Evolutionary conservation across 768 basidiomycete genomes (phyloP).

Genomic region (Clathrus columnatus): DNA sequence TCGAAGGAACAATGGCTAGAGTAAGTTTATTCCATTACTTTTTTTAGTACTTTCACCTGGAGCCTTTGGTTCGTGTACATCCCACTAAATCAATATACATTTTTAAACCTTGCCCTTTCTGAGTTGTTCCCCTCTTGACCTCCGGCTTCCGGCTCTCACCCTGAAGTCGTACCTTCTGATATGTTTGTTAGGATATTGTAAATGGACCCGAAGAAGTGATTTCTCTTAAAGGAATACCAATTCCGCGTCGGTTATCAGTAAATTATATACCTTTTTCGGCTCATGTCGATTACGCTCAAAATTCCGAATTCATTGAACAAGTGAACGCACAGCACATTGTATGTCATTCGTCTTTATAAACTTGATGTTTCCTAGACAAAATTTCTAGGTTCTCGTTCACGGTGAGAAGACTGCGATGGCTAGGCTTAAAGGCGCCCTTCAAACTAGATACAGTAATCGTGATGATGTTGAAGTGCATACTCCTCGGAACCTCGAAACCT

Average conservation of each 20-base stretch:
- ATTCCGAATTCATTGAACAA: constrained; percentile 91
- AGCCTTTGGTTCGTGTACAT: constrained; percentile 2
- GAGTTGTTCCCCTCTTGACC: not conserved
- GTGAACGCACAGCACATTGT: constrained; percentile 91
- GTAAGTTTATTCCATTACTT: constrained; percentile 51
- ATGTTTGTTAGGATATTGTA: constrained; percentile 68
- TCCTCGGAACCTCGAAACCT: constrained; percentile 85
- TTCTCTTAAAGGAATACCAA: constrained; percentile 71
- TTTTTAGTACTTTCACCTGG: constrained; percentile 14
- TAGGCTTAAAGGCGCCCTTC: constrained; percentile 79
- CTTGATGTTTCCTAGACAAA: not conserved
- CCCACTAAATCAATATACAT: constrained; percentile 15
- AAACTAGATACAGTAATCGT: constrained; percentile 79
- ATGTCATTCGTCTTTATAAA: constrained; percentile 23
- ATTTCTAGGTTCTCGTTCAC: constrained; percentile 79
- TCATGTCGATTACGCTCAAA: constrained; percentile 95
- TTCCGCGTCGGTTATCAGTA: constrained; percentile 85
- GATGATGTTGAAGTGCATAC: constrained; percentile 96
- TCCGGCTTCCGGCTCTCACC: not conserved
- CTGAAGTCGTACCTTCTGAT: not conserved
- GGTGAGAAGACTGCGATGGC: constrained; percentile 95
- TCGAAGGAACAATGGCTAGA: constrained; percentile 95
- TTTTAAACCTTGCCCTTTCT: constrained; percentile 18
- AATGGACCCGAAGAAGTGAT: constrained; percentile 89
- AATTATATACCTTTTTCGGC: constrained; percentile 97